Evolutionary conservation across 2,329 filamentous ascomycete species (phyloP).

Genomic region (Arthrobotrys iridis): DNA sequence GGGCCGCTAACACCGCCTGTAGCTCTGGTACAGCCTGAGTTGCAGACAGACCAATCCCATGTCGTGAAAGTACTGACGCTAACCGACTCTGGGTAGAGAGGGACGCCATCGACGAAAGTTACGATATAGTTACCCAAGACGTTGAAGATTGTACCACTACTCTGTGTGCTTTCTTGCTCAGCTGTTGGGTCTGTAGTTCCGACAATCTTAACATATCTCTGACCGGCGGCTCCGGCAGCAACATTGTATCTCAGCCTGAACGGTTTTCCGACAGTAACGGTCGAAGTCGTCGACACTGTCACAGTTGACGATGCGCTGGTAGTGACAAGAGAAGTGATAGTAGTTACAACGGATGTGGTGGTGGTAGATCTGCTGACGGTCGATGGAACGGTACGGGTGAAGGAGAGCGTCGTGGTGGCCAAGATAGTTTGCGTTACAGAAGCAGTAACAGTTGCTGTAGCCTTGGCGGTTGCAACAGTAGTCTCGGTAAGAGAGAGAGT

Average conservation of each 20-base stretch:
- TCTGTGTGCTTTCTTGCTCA: not conserved
- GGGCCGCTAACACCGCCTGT: not conserved
- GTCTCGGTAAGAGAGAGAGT: conserved; percentile 4
- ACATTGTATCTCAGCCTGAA: conserved; percentile 17
- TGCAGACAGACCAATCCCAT: conserved; percentile 14
- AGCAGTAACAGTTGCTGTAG: conserved; percentile 20
- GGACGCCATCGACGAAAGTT: not conserved
- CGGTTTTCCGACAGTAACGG: conserved; percentile 20
- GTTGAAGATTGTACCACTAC: not conserved
- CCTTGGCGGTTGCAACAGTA: not conserved
- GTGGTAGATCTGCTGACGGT: conserved; percentile 4
- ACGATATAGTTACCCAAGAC: conserved; percentile 1
- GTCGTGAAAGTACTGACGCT: not conserved
- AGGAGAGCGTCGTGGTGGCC: conserved; percentile 8
- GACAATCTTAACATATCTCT: not conserved
- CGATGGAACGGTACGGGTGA: conserved; percentile 24
- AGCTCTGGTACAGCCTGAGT: not conserved
- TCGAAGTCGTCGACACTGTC: conserved; percentile 19
- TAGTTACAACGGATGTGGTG: not conserved
- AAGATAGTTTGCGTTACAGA: conserved; percentile 18
- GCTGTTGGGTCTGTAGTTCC: not conserved
- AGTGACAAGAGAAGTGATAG: conserved; percentile 14
- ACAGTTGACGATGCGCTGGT: not conserved
- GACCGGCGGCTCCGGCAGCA: not conserved
- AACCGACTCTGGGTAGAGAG: conserved; percentile 1